phyloP scores from a whole-genome alignment of 768 basidiomycete species.

The Mycena venus region DNA sequence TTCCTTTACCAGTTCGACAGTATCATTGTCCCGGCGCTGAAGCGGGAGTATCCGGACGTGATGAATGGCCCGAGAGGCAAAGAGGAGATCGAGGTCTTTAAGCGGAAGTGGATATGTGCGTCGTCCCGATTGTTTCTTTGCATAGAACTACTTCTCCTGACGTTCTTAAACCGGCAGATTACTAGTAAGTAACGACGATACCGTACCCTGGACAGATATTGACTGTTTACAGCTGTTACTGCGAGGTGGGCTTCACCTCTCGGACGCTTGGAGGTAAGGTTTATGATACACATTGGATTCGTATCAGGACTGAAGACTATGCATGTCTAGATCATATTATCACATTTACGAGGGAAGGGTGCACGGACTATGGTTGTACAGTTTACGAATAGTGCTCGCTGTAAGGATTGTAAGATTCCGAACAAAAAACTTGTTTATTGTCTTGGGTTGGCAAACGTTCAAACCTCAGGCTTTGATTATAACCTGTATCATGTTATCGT shows the following conservation, averaged over 20 bases:
- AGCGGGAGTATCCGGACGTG: slow-evolving; percentile 70
- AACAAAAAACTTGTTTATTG: neutral
- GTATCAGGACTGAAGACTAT: neutral
- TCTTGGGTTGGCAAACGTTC: neutral
- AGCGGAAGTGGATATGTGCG: slow-evolving; percentile 80
- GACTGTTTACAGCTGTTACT: slow-evolving; percentile 70
- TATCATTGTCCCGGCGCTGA: slow-evolving; percentile 70
- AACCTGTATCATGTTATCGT: too few relatives aligned
- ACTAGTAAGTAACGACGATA: slow-evolving; percentile 63
- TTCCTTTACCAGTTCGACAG: slow-evolving; percentile 72
- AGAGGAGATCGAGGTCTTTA: slow-evolving; percentile 80
- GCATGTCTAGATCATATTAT: slow-evolving; percentile 69
- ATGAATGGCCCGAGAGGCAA: slow-evolving; percentile 58
- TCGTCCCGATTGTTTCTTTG: slow-evolving; percentile 25
- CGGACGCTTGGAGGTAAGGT: slow-evolving; percentile 71
- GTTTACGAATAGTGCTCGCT: slow-evolving; percentile 50
- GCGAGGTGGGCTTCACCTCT: slow-evolving; percentile 80
- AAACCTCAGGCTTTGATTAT: too few relatives aligned
- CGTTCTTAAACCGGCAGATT: slow-evolving; percentile 46
- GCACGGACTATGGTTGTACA: slow-evolving; percentile 68
- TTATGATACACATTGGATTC: neutral
- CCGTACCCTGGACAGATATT: too few relatives aligned
- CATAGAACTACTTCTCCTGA: neutral
- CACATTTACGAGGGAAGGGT: slow-evolving; percentile 75
- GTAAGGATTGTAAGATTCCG: too few relatives aligned